Evolutionary conservation across 345 rosid genomes (phyloP), one percentile per base, ranked within the genome.

Genomic region (Pelargonium nanum): DNA sequence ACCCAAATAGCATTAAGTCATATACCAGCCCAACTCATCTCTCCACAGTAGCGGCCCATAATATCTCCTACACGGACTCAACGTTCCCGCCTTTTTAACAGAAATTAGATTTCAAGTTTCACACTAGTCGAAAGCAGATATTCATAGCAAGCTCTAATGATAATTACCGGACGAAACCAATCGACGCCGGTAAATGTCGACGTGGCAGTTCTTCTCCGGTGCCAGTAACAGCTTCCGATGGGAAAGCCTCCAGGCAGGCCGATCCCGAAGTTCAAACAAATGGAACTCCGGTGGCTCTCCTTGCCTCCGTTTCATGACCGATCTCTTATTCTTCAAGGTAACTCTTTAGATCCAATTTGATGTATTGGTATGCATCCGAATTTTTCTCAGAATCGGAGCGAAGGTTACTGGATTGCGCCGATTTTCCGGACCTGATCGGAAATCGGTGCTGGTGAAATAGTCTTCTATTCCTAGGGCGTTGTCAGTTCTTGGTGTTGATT

Each of bases 271-370:
- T 70, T 0, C 74, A 45, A 30, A 28, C 57, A n/a, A 60, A 62
- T 19, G 62, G 57, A 12, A 58, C 63, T 45, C 68, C 69, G 56
- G 56, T 45, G 23, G 74, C 4, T 2, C 56, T 53, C 28, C 67
- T 25, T 68, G 61, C 58, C 72, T 80, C 52, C 78, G 84, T 65
- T 82, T 83, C 57, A 75, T 72, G 85, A 48, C 77, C 23, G 88
- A 85, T 77, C 79, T 82, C 60, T 65, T 82, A 72, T n/a, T n/a
- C 71, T 66, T 59, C 71, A 74, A 69, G 88, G 96, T 83, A 60
- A 66, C 22, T 17, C 55, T 21, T 60, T 59, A 0, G n/a, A n/a
- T 0, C 40, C 22, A 58, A 48, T 40, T 24, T 53, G 44, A 15
- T 62, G 40, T 51, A 0, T 50, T 30, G 26, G 48, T 53, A 54